A percentile compares a stretch with the other conserved stretches of the same genome.
These are phyloP conservation scores for Psilocybe subaeruginosa DNA, from an alignment of 768 basidiomycete genomes.

Conservation along the genomic window DNA sequence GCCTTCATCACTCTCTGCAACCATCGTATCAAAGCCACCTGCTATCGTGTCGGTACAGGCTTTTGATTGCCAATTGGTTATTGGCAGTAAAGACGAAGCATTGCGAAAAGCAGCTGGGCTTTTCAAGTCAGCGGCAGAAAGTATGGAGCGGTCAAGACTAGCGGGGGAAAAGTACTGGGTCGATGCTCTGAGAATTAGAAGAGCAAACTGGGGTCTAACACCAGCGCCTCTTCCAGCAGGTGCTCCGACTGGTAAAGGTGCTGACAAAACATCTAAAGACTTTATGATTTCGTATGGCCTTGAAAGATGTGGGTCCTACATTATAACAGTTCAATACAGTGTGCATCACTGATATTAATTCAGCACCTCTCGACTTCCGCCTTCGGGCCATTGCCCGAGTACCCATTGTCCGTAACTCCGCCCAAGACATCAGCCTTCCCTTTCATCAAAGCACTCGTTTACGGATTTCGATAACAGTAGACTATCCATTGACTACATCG, in stretches of 20 bases:
- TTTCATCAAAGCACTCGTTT: conserved; percentile 67
- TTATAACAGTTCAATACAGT: neutral
- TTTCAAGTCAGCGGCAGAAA: conserved; percentile 70
- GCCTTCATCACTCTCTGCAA: conserved; percentile 50
- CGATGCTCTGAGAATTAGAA: conserved; percentile 75
- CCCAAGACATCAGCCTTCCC: conserved; percentile 58
- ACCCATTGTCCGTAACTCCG: conserved; percentile 47
- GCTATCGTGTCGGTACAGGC: conserved; percentile 68
- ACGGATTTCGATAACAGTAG: conserved; percentile 54
- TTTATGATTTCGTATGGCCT: conserved; percentile 81
- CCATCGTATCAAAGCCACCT: conserved; percentile 67
- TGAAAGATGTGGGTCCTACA: conserved; percentile 68
- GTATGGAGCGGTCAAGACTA: conserved; percentile 64
- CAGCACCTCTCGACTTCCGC: conserved; percentile 68
- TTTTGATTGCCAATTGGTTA: conserved; percentile 70
- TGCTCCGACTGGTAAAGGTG: conserved; percentile 71
- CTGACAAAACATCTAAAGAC: conserved; percentile 81
- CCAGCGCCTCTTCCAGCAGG: conserved; percentile 79
- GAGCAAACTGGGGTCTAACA: conserved; percentile 79
- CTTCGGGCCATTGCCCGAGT: conserved; percentile 73
- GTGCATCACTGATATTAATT: conserved; percentile 2
- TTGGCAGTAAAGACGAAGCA: conserved; percentile 83
- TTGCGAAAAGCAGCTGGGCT: conserved; percentile 73
- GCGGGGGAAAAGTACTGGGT: conserved; percentile 80
- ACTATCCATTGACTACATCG: conserved; percentile 32